Percentiles rank a stretch among this genome's conserved stretches.
Conservation (phyloP, 805 yeast species). For the Saturnispora sekii region DNA sequence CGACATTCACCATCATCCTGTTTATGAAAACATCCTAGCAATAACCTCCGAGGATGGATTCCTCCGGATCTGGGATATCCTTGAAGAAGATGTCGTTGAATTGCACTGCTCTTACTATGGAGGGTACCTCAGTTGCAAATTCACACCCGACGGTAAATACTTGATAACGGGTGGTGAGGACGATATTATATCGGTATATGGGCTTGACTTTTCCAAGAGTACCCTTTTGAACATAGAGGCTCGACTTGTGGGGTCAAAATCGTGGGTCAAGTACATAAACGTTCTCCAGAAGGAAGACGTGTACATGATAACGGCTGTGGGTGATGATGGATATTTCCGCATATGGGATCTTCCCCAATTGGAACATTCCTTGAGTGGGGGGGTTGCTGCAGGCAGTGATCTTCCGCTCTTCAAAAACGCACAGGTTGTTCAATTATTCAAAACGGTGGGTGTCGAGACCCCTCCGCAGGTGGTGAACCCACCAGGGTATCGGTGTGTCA, state of each 20-base stretch:
- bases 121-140: conserved; percentile 42
- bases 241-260: conserved; percentile 37
- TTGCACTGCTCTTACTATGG: conserved; percentile 57
- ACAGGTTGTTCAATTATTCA: no score
- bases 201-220: conserved; percentile 17
- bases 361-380: conserved; percentile 20
- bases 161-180: conserved; percentile 46
- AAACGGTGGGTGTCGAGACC: not conserved
- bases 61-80: conserved; percentile 45
- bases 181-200: conserved; percentile 38
- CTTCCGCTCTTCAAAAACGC: no score
- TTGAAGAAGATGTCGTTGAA: conserved; percentile 36
- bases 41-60: conserved; percentile 61
- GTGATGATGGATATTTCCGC: conserved; percentile 44
- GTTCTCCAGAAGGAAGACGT: conserved; percentile 25
- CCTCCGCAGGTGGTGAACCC: not conserved
- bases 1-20: conserved; percentile 34
- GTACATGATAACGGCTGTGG: conserved; percentile 44
- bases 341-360: conserved; percentile 46
- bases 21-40: conserved; percentile 31
- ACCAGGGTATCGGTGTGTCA: not conserved
- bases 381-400: no score
- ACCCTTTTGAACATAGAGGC: conserved; percentile 20
- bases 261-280: conserved; percentile 40
- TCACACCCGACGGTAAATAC: conserved; percentile 41